These are phyloP conservation scores for Xylaria multiplex DNA, from an alignment of 2,329 filamentous ascomycete species.

Conservation along the genomic window DNA sequence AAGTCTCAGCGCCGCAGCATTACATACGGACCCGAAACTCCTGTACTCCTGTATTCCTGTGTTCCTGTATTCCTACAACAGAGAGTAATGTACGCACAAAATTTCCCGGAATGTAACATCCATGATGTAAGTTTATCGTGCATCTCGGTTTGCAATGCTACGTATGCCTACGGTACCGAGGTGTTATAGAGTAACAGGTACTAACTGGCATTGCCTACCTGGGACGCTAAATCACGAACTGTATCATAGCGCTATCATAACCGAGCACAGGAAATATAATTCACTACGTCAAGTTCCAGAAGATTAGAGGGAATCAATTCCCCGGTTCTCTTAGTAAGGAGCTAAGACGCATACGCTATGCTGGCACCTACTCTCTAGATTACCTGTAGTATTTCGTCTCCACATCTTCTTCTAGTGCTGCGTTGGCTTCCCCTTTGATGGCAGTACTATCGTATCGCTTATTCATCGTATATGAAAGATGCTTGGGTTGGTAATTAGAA, in stretches of 20 bases:
- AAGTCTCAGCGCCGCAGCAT: neutral
- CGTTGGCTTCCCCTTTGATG: neutral
- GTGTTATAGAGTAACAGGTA: neutral
- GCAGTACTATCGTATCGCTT: neutral
- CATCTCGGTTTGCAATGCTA: constrained; percentile 6
- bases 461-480: neutral
- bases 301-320: neutral
- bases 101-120: neutral
- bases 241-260: neutral
- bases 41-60: no score
- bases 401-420: neutral
- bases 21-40: neutral
- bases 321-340: neutral
- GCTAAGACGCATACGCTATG: neutral
- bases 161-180: neutral
- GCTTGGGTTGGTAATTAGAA: neutral
- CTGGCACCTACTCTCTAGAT: neutral
- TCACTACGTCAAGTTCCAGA: neutral
- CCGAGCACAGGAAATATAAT: neutral
- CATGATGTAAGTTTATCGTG: constrained; percentile 9
- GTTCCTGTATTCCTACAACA: neutral
- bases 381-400: neutral
- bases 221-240: neutral
- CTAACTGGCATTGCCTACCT: neutral
- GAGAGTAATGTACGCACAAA: constrained; percentile 8